Conservation (phyloP, 2,329 filamentous ascomycete genomes). For the Aspergillus sergii region DNA sequence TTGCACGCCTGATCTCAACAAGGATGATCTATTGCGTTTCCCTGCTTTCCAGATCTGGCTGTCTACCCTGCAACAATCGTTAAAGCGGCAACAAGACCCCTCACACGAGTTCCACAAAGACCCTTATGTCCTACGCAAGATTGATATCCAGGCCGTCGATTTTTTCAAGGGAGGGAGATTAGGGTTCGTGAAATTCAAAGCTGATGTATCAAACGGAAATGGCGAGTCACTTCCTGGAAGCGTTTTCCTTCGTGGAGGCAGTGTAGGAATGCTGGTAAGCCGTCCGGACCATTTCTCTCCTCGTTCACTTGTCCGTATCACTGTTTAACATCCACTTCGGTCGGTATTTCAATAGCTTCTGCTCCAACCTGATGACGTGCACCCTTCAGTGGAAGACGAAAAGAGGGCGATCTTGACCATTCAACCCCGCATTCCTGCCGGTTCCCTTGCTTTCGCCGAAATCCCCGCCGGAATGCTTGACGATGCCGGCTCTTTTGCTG, state of each 20-base stretch:
- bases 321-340: background rate
- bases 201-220: conserved; percentile 54
- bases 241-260: conserved; percentile 61
- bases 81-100: conserved; percentile 49
- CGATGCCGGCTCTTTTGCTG: conserved; percentile 55
- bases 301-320: background rate
- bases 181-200: conserved; percentile 61
- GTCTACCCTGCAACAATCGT: conserved; percentile 50
- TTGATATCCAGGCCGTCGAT: conserved; percentile 59
- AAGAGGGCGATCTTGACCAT: conserved; percentile 58
- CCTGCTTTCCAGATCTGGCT: conserved; percentile 60
- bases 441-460: conserved; percentile 57
- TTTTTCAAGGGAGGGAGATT: conserved; percentile 53
- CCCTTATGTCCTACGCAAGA: conserved; percentile 55
- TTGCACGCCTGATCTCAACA: conserved; percentile 46
- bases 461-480: conserved; percentile 65
- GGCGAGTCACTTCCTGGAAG: conserved; percentile 58
- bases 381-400: conserved; percentile 39
- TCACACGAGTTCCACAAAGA: conserved; percentile 54
- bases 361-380: conserved; percentile 55
- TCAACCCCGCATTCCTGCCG: conserved; percentile 60
- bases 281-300: background rate
- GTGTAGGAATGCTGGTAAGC: conserved; percentile 59
- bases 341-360: conserved; percentile 46
- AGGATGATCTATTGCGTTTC: conserved; percentile 52